These are phyloP conservation scores for Pholiota microspora DNA, from an alignment of 768 basidiomycete genomes.

Conservation along the genomic window DNA sequence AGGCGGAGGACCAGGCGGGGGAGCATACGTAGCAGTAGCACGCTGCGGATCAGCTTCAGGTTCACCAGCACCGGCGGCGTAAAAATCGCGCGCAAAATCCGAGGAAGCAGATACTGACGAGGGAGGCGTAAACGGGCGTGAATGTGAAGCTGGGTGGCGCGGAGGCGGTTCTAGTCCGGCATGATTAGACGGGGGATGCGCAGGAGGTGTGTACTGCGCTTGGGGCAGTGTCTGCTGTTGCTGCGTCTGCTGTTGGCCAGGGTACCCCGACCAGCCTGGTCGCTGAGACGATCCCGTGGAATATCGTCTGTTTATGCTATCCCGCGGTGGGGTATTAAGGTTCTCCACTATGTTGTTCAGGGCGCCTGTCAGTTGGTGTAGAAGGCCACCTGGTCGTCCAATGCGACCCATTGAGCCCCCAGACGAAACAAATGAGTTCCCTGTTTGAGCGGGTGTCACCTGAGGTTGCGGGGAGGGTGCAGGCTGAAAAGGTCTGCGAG, in stretches of 20 bases:
- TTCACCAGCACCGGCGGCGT: constrained; percentile 42
- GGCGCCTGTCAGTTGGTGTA: constrained; percentile 13
- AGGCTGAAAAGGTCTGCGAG: constrained; percentile 58
- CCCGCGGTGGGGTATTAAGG: constrained; percentile 4
- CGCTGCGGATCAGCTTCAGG: not conserved
- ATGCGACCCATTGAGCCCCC: not conserved
- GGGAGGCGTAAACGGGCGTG: constrained; percentile 3
- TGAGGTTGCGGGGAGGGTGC: constrained; percentile 21
- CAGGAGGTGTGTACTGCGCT: constrained; percentile 4
- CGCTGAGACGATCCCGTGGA: constrained; percentile 1
- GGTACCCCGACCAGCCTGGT: constrained; percentile 24
- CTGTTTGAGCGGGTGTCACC: not conserved
- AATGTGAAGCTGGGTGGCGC: constrained; percentile 19
- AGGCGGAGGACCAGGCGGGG: constrained; percentile 27
- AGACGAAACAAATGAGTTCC: not conserved
- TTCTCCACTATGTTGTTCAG: constrained; percentile 15
- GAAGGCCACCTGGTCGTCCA: constrained; percentile 5
- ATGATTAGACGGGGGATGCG: constrained; percentile 1
- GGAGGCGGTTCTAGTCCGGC: constrained; percentile 18
- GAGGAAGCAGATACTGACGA: constrained; percentile 27
- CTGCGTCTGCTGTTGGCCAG: constrained; percentile 20
- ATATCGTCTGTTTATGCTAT: not conserved
- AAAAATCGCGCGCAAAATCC: constrained; percentile 65
- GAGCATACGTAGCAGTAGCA: constrained; percentile 11
- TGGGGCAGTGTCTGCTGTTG: constrained; percentile 16